phyloP scores from a whole-genome alignment of 306 rosid genomes.

The Ochetophila trinervis region DNA sequence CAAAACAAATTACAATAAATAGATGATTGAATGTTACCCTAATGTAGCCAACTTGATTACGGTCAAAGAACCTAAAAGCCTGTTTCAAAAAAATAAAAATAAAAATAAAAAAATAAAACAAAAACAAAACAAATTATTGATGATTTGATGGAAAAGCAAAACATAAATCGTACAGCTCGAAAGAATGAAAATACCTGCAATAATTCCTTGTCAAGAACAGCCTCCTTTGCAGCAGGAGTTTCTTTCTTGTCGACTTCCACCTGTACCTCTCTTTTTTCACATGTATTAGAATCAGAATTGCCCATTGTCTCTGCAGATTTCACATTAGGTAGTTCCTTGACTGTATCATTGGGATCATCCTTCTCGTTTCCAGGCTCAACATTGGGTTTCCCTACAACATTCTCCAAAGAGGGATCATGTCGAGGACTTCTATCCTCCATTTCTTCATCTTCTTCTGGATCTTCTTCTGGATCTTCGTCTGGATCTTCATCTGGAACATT shows the following conservation, averaged over 20 bases:
- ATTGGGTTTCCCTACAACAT: constrained; percentile 28
- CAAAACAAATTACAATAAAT: background rate
- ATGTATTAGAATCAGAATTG: constrained; percentile 32
- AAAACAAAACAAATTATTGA: background rate
- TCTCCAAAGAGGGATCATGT: constrained; percentile 40
- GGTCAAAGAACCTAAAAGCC: constrained; percentile 95
- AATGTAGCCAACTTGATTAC: constrained; percentile 69
- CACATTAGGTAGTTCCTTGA: constrained; percentile 36
- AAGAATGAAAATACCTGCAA: constrained; percentile 53
- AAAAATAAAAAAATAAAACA: background rate
- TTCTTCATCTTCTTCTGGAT: constrained; percentile 84
- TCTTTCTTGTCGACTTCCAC: constrained; percentile 48
- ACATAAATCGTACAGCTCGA: constrained; percentile 6
- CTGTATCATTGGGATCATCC: constrained; percentile 35
- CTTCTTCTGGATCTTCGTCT: constrained; percentile 69
- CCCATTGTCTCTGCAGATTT: constrained; percentile 40
- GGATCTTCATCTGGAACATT: constrained; percentile 44
- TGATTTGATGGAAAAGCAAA: constrained; percentile 4
- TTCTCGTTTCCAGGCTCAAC: constrained; percentile 48
- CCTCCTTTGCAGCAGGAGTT: constrained; percentile 46
- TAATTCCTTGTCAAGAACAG: constrained; percentile 62
- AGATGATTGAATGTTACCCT: constrained; percentile 50
- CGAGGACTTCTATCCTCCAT: constrained; percentile 56
- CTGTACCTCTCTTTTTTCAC: constrained; percentile 47
- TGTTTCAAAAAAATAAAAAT: constrained; percentile 34